A percentile compares a stretch with the other conserved stretches of the same genome.
These are phyloP conservation scores for Yamadazyma ubonensis DNA, from an alignment of 805 yeast species.

Conservation along the genomic window DNA sequence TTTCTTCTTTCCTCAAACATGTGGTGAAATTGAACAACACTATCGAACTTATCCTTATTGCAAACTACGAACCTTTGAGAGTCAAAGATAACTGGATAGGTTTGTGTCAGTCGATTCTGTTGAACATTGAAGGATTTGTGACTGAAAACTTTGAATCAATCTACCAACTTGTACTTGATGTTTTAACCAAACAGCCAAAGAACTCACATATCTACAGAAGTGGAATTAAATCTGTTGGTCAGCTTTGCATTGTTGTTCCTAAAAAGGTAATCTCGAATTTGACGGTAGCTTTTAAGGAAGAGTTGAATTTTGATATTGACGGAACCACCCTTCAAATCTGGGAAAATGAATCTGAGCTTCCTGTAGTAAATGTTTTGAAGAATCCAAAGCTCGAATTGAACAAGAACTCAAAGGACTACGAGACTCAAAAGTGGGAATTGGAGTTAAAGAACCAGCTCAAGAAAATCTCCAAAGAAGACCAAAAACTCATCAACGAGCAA, in stretches of 20 bases:
- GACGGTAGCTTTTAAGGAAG: conserved; percentile 34
- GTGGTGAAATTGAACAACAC: conserved; percentile 18
- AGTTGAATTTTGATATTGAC: conserved; percentile 34
- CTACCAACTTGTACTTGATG: conserved; percentile 8
- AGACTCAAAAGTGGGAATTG: conserved; percentile 87
- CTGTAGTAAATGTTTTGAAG: conserved; percentile 52
- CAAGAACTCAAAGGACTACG: conserved; percentile 82
- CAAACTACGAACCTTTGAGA: conserved; percentile 27
- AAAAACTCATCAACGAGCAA: conserved; percentile 58
- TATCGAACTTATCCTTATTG: conserved; percentile 24
- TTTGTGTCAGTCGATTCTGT: conserved; percentile 52
- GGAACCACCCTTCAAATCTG: conserved; percentile 59
- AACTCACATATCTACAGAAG: conserved; percentile 10
- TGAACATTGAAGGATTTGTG: conserved; percentile 66
- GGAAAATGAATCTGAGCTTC: conserved; percentile 63
- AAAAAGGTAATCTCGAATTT: conserved; percentile 53
- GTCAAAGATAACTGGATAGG: conserved; percentile 74
- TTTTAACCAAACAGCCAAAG: conserved; percentile 2
- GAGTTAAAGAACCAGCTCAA: conserved; percentile 73
- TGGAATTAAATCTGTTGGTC: conserved; percentile 45
- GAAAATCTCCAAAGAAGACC: conserved; percentile 78
- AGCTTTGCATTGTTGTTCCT: conserved; percentile 60
- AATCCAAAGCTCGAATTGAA: conserved; percentile 44
- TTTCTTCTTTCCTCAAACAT: conserved; percentile 5
- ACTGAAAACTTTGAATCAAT: conserved; percentile 22